A percentile compares a stretch with the other conserved stretches of the same genome.
phyloP scores from a whole-genome alignment of 2,329 filamentous ascomycete genomes.

The Monosporascus sp. region DNA sequence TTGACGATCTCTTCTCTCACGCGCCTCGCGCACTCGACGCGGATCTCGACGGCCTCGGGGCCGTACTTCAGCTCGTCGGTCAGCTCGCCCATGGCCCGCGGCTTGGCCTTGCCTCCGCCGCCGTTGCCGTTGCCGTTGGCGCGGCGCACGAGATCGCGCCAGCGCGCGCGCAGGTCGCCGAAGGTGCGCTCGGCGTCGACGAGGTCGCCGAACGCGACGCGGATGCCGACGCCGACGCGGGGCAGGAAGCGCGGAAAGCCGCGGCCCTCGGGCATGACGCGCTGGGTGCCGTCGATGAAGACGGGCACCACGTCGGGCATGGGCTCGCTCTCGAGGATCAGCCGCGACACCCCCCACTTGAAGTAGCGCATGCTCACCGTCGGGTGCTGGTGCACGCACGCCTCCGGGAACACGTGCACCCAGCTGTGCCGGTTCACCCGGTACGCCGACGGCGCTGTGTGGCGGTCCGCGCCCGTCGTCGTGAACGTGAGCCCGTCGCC shows the following conservation, averaged over 20 bases:
- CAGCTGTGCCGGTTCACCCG: constrained; percentile 66
- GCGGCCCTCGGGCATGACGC: constrained; percentile 82
- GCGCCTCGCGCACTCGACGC: constrained; percentile 73
- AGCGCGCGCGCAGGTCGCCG: constrained; percentile 68
- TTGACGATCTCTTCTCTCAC: constrained; percentile 77
- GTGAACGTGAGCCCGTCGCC: constrained; percentile 47
- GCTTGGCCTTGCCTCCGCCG: constrained; percentile 32
- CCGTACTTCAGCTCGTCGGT: constrained; percentile 64
- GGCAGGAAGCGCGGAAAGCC: constrained; percentile 76
- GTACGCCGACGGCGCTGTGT: constrained; percentile 68
- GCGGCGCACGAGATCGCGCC: constrained; percentile 59
- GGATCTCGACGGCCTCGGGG: constrained; percentile 68
- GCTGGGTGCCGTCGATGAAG: constrained; percentile 86
- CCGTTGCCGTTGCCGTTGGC: constrained; percentile 9
- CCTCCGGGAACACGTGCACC: constrained; percentile 96
- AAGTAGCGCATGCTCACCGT: constrained; percentile 84
- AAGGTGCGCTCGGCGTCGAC: constrained; percentile 71
- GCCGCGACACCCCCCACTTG: constrained; percentile 90
- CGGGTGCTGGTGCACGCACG: constrained; percentile 83
- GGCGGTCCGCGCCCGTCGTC: constrained; percentile 60
- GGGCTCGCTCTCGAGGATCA: constrained; percentile 85
- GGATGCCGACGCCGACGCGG: constrained; percentile 63
- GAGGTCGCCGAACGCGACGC: constrained; percentile 72
- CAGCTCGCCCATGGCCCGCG: constrained; percentile 53
- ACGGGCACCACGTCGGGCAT: constrained; percentile 87